A percentile compares a stretch with the other conserved stretches of the same genome.
Conservation (phyloP, 208 protist species). For the Crithidia sp. region DNA sequence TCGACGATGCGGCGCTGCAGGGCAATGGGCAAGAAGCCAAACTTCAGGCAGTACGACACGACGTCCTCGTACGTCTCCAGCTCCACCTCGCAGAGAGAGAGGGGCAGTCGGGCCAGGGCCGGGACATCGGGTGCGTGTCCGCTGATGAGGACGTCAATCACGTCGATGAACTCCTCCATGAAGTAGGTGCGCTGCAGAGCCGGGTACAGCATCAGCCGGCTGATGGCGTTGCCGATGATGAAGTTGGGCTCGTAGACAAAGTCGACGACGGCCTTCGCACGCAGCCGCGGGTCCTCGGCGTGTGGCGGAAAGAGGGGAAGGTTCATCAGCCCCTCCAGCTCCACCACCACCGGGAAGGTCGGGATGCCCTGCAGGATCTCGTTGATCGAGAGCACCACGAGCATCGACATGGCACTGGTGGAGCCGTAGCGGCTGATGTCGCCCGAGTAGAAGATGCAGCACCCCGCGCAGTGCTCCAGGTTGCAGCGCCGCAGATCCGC, state of each 20-base stretch:
- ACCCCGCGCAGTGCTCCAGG: constrained; percentile 67
- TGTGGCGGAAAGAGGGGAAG: constrained; percentile 80
- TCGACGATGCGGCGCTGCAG: constrained; percentile 78
- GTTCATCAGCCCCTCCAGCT: constrained; percentile 74
- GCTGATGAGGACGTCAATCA: constrained; percentile 81
- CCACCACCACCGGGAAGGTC: constrained; percentile 78
- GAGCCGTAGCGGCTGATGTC: constrained; percentile 74
- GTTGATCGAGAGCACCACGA: constrained; percentile 72
- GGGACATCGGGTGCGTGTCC: constrained; percentile 62
- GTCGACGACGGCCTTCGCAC: constrained; percentile 66
- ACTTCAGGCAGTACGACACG: constrained; percentile 61
- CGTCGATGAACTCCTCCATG: constrained; percentile 81
- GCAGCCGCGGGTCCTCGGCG: constrained; percentile 59
- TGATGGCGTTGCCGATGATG: constrained; percentile 84
- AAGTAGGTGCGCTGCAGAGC: constrained; percentile 79
- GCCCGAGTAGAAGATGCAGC: constrained; percentile 74
- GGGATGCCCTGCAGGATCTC: constrained; percentile 68
- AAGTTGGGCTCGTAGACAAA: constrained; percentile 89
- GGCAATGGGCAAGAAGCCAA: constrained; percentile 72
- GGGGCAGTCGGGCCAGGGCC: constrained; percentile 61
- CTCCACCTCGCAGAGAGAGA: constrained; percentile 49
- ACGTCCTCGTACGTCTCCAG: constrained; percentile 83
- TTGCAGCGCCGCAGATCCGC: constrained; percentile 77
- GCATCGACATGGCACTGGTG: constrained; percentile 84
- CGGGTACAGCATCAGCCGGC: constrained; percentile 79